A percentile compares a stretch with the other conserved stretches of the same genome.
Conservation (phyloP, 192 early-diverging fungal genomes). For the Coemansia sp. region DNA sequence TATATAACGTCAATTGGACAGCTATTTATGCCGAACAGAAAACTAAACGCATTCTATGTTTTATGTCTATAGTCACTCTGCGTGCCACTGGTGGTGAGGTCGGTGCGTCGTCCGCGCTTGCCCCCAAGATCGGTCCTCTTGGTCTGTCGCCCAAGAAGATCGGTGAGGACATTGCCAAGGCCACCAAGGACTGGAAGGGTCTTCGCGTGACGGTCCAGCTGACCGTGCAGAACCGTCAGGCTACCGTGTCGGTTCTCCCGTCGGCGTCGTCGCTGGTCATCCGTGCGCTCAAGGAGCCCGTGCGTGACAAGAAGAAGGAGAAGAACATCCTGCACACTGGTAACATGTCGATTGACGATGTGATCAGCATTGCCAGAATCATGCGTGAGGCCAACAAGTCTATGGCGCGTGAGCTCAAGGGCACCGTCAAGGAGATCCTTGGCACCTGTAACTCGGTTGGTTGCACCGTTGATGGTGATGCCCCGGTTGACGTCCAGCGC, state of each 20-base stretch:
- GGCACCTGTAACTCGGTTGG: conserved; percentile 8
- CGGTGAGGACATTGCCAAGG: conserved; percentile 99
- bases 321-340: conserved; percentile 99
- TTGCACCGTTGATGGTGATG: conserved; percentile 82
- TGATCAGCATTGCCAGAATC: conserved; percentile 94
- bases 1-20: not conserved
- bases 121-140: conserved; percentile 99
- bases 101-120: conserved; percentile 93
- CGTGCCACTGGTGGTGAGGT: conserved; percentile 98
- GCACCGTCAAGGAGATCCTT: conserved; percentile 75
- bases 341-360: conserved; percentile 90
- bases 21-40: not conserved
- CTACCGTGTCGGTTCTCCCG: conserved; percentile 92
- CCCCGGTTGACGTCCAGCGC: conserved; percentile 81
- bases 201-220: conserved; percentile 97
- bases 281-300: conserved; percentile 95
- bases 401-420: conserved; percentile 86
- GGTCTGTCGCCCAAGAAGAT: conserved; percentile 99
- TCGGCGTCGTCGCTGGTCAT: conserved; percentile 96
- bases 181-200: conserved; percentile 98
- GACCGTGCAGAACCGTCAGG: conserved; percentile 99
- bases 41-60: not conserved
- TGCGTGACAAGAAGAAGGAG: conserved; percentile 99
- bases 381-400: conserved; percentile 89
- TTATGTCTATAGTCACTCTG: conserved; percentile 69